Evolutionary conservation across 345 rosid species (phyloP).

Genomic region (Ceriops tagal): DNA sequence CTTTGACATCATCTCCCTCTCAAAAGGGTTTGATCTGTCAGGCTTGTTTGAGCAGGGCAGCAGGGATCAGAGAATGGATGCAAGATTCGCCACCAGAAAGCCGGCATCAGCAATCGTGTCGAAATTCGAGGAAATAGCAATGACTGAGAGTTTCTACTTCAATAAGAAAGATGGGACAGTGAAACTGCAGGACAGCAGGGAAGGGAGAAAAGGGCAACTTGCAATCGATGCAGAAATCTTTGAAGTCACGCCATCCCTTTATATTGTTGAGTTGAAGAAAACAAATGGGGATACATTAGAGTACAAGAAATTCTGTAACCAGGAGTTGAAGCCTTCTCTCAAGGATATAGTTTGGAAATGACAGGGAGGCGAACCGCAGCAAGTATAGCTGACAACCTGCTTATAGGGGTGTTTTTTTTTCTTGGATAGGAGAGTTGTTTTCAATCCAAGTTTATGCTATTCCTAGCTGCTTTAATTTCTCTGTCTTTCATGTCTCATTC

Average conservation of each 20-base stretch:
- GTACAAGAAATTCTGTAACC: constrained; percentile 57
- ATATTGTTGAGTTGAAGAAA: constrained; percentile 75
- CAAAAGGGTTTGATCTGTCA: constrained; percentile 72
- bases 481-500: background rate
- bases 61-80: constrained; percentile 25
- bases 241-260: constrained; percentile 68
- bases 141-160: constrained; percentile 44
- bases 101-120: constrained; percentile 62
- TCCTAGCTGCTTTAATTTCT: background rate
- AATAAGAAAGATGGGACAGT: constrained; percentile 52
- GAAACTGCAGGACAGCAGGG: constrained; percentile 52
- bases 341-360: constrained; percentile 91
- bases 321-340: constrained; percentile 66
- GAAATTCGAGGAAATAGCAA: constrained; percentile 68
- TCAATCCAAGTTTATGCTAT: background rate
- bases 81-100: constrained; percentile 53
- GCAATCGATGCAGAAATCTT: constrained; percentile 68
- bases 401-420: background rate
- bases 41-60: constrained; percentile 58
- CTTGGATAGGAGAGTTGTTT: background rate
- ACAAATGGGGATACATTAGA: constrained; percentile 73
- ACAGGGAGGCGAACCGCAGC: constrained; percentile 46
- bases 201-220: constrained; percentile 84
- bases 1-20: constrained; percentile 73
- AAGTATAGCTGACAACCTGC: background rate